Evolutionary conservation across 345 rosid genomes (phyloP).

Genomic region (Isatis tinctoria): DNA sequence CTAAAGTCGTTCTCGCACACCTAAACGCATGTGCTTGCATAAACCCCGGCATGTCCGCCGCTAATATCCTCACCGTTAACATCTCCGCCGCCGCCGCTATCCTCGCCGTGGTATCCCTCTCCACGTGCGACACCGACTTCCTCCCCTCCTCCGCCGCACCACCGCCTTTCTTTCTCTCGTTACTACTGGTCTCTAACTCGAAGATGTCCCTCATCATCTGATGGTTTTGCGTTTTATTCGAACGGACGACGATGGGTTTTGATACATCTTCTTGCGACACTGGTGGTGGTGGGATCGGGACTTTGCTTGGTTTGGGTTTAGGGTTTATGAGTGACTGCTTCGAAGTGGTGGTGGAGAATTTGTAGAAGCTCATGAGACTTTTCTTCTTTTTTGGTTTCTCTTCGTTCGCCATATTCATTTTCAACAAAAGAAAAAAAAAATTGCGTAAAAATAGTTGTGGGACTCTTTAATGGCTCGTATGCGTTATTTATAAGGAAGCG

Average conservation of each 20-base stretch:
- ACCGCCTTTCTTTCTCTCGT: constrained; percentile 18
- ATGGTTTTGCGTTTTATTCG: constrained; percentile 18
- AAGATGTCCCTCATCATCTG: constrained; percentile 14
- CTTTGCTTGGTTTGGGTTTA: constrained; percentile 12
- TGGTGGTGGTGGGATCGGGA: constrained; percentile 11
- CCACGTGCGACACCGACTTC: constrained; percentile 77
- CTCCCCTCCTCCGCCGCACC: constrained; percentile 50
- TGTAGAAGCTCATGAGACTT: constrained; percentile 37
- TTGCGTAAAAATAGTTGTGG: not conserved
- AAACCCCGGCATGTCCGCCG: constrained; percentile 78
- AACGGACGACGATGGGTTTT: constrained; percentile 1
- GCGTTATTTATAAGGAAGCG: constrained; percentile 27
- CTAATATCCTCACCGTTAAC: constrained; percentile 80
- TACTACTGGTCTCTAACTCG: constrained; percentile 26
- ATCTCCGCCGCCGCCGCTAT: constrained; percentile 57
- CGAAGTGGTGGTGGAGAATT: constrained; percentile 16
- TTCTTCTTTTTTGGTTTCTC: constrained; percentile 42
- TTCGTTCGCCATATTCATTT: constrained; percentile 27
- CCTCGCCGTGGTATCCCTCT: constrained; percentile 57
- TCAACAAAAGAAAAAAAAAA: not conserved
- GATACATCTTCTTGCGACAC: constrained; percentile 13
- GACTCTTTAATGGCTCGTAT: constrained; percentile 21
- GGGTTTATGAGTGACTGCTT: constrained; percentile 11
- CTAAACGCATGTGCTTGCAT: constrained; percentile 91
- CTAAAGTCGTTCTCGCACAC: constrained; percentile 67